Evolutionary conservation across 1,284 basidiomycete species (phyloP).

Genomic region (Apiotrichum laibachii): DNA sequence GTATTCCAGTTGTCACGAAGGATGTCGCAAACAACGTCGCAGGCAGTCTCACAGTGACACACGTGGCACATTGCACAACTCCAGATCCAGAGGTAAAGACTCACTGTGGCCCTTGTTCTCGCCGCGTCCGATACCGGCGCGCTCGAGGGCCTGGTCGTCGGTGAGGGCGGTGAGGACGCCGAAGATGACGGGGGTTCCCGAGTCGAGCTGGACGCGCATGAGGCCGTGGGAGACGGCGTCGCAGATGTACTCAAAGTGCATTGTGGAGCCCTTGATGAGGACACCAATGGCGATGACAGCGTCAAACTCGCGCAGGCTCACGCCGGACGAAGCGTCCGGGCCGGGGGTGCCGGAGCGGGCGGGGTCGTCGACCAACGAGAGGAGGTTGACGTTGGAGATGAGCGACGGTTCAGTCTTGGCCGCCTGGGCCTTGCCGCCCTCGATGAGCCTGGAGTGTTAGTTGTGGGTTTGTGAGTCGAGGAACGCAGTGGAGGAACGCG

Average conservation of each 20-base stretch:
- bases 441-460: conserved; percentile 40
- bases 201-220: conserved; percentile 91
- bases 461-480: neutral
- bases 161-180: conserved; percentile 90
- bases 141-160: conserved; percentile 90
- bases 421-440: conserved; percentile 47
- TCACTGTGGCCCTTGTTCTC: conserved; percentile 52
- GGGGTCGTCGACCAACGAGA: conserved; percentile 68
- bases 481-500: no score
- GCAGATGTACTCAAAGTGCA: conserved; percentile 99
- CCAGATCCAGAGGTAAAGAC: conserved; percentile 13
- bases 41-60: neutral
- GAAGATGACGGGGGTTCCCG: conserved; percentile 92
- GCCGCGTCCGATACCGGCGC: conserved; percentile 68
- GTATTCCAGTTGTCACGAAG: neutral
- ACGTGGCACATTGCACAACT: neutral
- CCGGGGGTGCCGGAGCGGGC: conserved; percentile 51
- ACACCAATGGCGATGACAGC: conserved; percentile 96
- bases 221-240: conserved; percentile 87
- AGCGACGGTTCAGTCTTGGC: conserved; percentile 47
- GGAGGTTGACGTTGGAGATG: conserved; percentile 46
- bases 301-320: conserved; percentile 72
- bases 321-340: conserved; percentile 53
- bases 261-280: conserved; percentile 93
- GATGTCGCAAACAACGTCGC: no score